phyloP scores from a whole-genome alignment of 768 basidiomycete genomes.

The Termitomyces sp. region DNA sequence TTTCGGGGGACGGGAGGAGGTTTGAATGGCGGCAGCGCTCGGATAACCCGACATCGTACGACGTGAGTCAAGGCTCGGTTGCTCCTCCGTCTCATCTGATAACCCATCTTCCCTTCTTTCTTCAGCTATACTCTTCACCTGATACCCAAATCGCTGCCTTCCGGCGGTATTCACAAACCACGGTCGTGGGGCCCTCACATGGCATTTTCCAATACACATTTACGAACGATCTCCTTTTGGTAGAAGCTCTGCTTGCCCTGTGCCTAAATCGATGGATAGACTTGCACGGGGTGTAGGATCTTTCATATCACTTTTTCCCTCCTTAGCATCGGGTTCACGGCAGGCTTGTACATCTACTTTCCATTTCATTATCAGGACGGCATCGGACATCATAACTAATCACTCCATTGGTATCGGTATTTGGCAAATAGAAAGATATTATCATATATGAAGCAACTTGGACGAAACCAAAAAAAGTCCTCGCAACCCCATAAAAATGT shows the following conservation, averaged over 20 bases:
- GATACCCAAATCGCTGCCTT: constrained; percentile 55
- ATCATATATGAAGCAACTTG: constrained; percentile 20
- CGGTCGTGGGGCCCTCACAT: constrained; percentile 61
- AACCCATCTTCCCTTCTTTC: not conserved
- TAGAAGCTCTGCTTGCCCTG: constrained; percentile 61
- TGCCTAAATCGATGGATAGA: constrained; percentile 78
- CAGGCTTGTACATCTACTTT: constrained; percentile 1
- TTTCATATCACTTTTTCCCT: constrained; percentile 4
- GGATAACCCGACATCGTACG: constrained; percentile 50
- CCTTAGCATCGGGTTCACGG: constrained; percentile 9
- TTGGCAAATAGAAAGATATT: constrained; percentile 16
- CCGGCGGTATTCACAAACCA: constrained; percentile 46
- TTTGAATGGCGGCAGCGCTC: constrained; percentile 65
- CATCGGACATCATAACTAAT: constrained; percentile 18
- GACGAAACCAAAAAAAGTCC: constrained; percentile 18
- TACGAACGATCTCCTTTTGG: constrained; percentile 52
- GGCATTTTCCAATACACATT: constrained; percentile 65
- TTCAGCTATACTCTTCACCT: constrained; percentile 45
- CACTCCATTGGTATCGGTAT: constrained; percentile 20
- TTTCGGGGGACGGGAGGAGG: constrained; percentile 48
- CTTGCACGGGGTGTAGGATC: constrained; percentile 40
- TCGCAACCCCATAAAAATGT: constrained; percentile 8
- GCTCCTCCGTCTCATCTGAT: constrained; percentile 1
- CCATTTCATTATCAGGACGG: constrained; percentile 11
- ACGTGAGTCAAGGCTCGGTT: constrained; percentile 40